Evolutionary conservation across 2,329 filamentous ascomycete genomes (phyloP), one percentile per base, ranked within the genome.

Genomic region (Penicillium sp.): DNA sequence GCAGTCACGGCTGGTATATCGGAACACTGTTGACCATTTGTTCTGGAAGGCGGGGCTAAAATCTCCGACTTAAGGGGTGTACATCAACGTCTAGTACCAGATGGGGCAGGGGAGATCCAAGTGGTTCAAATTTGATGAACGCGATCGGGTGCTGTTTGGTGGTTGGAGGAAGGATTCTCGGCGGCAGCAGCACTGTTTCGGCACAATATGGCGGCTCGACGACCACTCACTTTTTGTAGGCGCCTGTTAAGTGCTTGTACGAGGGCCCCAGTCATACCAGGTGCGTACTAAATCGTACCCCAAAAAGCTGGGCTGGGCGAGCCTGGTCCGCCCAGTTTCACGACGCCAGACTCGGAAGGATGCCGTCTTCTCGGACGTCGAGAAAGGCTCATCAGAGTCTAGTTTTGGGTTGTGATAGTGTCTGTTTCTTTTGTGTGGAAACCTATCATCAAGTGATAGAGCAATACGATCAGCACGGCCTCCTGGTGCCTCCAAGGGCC

Each of bases 281-380:
- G 60, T 65, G 63, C 65, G 67, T 68, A 70, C 69, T 68, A 67
- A 68, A 64, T 63, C 60, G 67, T 67, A 69, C 66, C 60, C 42
- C 14, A n/a, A 47, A 25, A 25, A 65, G 69, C 31, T 49, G 10
- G 28, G 11, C n/a, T 47, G 63, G 61, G 61, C 63, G 52, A 54
- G 61, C 48, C 25, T 50, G 43, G 50, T 47, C 63, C 63, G 52
- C 60, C 55, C 48, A 57, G 57, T 56, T 41, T 42, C 50, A 60
- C 37, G 17, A 17, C 43, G 43, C 57, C 48, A 38, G 22, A 17
- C 38, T 49, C 54, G 39, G n/a, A 34, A 53, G 38, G 50, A 25
- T n/a, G 20, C 45, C 57, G 35, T 45, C 31, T 51, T 54, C 51
- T 47, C 58, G 14, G 34, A 52, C 58, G 47, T 50, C 48, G 38